Percentiles rank a stretch among this genome's conserved stretches.
These are phyloP conservation scores for Urostyla sp. DNA, from an alignment of 73 alveolate species.

Conservation along the genomic window DNA sequence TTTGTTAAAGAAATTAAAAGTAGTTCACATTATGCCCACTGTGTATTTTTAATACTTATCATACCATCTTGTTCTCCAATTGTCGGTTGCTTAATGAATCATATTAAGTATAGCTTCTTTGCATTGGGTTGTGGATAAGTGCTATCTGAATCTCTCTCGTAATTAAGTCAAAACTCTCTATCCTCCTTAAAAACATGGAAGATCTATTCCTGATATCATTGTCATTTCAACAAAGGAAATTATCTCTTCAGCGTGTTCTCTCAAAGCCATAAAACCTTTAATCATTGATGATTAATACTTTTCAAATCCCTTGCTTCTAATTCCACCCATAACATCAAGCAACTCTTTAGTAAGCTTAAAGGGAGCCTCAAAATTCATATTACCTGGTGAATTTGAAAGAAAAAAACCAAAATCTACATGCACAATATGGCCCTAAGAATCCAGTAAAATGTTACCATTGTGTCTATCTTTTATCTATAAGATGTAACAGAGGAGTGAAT, in stretches of 20 bases:
- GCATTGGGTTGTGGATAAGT: constrained; percentile 61
- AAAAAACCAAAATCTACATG: constrained; percentile 99
- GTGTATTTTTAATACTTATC: constrained; percentile 75
- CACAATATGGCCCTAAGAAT: constrained; percentile 94
- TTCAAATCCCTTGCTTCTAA: constrained; percentile 48
- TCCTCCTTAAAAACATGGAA: constrained; percentile 86
- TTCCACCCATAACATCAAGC: constrained; percentile 95
- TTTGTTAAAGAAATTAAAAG: too few species aligned
- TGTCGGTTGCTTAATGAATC: constrained; percentile 79
- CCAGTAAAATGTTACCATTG: constrained; percentile 97
- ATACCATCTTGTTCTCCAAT: constrained; percentile 85
- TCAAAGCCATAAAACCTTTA: constrained; percentile 70
- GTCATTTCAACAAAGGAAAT: constrained; percentile 76
- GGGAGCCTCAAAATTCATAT: constrained; percentile 94
- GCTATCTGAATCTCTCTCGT: constrained; percentile 80
- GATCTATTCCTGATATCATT: constrained; percentile 74
- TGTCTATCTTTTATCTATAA: constrained; percentile 97
- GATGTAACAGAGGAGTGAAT: constrained; percentile 90
- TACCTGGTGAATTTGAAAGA: constrained; percentile 96
- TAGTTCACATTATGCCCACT: constrained; percentile 74
- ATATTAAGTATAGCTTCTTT: constrained; percentile 65
- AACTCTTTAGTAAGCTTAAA: constrained; percentile 96
- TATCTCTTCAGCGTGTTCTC: constrained; percentile 67
- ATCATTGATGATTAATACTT: constrained; percentile 58
- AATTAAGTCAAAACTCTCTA: constrained; percentile 76